Base-by-base conservation (phyloP, 2,329 filamentous ascomycete species). In the Penicillium sp. region DNA sequence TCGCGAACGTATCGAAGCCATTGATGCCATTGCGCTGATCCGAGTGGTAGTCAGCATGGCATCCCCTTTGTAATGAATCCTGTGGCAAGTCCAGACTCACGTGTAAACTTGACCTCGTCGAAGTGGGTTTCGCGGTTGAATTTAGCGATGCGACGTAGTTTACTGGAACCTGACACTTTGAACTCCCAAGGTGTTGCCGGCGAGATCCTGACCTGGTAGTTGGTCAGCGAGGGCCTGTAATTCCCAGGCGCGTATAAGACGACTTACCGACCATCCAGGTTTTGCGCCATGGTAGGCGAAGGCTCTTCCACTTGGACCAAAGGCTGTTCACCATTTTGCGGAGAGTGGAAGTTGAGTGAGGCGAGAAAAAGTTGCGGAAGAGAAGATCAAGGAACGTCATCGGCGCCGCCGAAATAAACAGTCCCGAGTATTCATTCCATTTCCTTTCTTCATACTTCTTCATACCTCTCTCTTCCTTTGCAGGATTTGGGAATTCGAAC, bases 151-250 rank as follows among this genome's bases (percentile, higher is more conserved):
- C 81, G 73, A 29, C 81, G 75, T 51, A 73, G 71, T 35, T 80
- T 74, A 32, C 70, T 67, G 31, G 76, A 64, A 54, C 80, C 78
- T 45, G 80, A 51, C 14, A 71, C 79, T 59, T 78, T 79, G 66
- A 84, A 84, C 59, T 83, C 80, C 81, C 81, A 85, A 85, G 8
- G 80, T 84, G 66, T 84, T 84, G 50, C 81, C 81, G 16, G 74
- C 64, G 39, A 85, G 72, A 64, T 85, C 81, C 55, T 74, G 72
- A 60, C 81, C 81, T 81, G 58, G 40, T 44, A 23, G 45, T 27
- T 42, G 54, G 44, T 59, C 37, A 55, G 52, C 40, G 26, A 42
- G 31, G 10, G 31, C 28, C 27, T 36, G 35, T 18, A 16, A 16
- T 14, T 38, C 34, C 36, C 22, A 28, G 13, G 23, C n/a, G 23